Evolutionary conservation across 2,329 filamentous ascomycete species (phyloP).

Genomic region (Penicillium olsonii): DNA sequence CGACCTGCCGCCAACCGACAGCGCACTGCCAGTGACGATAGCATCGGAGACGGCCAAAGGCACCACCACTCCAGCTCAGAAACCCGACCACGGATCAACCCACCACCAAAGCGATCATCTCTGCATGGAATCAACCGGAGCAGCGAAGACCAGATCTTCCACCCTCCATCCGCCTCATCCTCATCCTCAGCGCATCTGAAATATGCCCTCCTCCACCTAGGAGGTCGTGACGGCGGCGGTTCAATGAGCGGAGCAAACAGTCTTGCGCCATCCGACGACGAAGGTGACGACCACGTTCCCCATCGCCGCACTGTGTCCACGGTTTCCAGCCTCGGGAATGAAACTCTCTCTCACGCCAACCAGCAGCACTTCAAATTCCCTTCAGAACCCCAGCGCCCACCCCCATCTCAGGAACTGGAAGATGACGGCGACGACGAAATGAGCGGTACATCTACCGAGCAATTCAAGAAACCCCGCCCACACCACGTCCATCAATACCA

Average conservation of each 20-base stretch:
- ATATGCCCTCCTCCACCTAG: constrained; percentile 37
- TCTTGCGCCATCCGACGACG: constrained; percentile 36
- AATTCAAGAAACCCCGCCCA: constrained; percentile 22
- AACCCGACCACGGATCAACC: constrained; percentile 13
- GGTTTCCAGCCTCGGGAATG: constrained; percentile 1
- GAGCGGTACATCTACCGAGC: constrained; percentile 27
- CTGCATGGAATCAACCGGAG: constrained; percentile 27
- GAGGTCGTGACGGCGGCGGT: constrained; percentile 50
- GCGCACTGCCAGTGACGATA: constrained; percentile 1
- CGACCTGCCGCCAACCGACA: constrained; percentile 1
- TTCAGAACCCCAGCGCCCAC: constrained; percentile 13
- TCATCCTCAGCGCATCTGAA: constrained; percentile 24
- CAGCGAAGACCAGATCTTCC: constrained; percentile 32
- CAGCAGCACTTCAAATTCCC: constrained; percentile 3
- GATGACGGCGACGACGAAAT: constrained; percentile 42
- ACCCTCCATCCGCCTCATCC: constrained; percentile 24
- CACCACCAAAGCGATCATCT: constrained; percentile 19
- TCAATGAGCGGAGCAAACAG: constrained; percentile 49
- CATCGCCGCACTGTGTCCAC: constrained; percentile 8
- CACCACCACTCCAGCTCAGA: constrained; percentile 14
- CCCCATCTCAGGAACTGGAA: constrained; percentile 32
- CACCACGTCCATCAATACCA: constrained; percentile 26
- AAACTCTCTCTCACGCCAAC: constrained; percentile 3
- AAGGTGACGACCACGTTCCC: constrained; percentile 27
- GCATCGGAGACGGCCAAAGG: not conserved